Base-by-base conservation (phyloP, 495 filamentous ascomycete species). In the Daldinia decipiens region DNA sequence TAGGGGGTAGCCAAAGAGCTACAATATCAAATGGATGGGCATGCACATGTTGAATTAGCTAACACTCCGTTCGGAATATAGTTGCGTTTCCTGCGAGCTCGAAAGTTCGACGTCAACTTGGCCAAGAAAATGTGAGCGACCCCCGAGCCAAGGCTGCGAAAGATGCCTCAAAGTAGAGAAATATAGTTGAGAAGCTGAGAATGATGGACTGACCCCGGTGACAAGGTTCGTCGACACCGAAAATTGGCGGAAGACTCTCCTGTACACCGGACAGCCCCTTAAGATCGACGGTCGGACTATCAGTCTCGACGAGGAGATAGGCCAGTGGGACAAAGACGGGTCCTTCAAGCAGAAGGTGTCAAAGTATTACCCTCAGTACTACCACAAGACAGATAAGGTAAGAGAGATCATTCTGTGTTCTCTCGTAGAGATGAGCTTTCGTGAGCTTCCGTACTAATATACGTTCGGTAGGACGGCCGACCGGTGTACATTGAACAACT, bases 381-480 rank as follows among this genome's bases (percentile, higher is more conserved):
- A 99, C 80, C 95, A 99, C 87, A 97, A 97, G 84, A 99, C 93
- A 5, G 95, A 99, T 82, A 97, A 96, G 86, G 94, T 95, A 81
- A 19, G 61, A 43, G 55, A 19, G 45, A 24, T 21, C 19, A 13
- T 7, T 15, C 11, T 32, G 19, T 24, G 21, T 24, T 15, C 13
- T 17, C 6, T 45, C 50, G 34, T 55, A 56, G 13, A 19, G 13
- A 50, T n/a, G 7, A 31, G 26, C 27, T 38, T 36, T 53, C 0
- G 1, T 8, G 12, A 13, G 36, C 51, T 45, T 38, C n/a, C 8
- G 11, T 65, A 40, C 59, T 65, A 19, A 74, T 64, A 52, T n/a
- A 27, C 32, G 32, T 4, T 21, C 38, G 54, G 51, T 76, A 97
- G 95, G 95, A 98, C 84, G 95, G 95, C 59, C 91, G 95, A 63